These are phyloP conservation scores for Chaetomiaceae sp. DNA, from an alignment of 2,329 filamentous ascomycete species.

Conservation along the genomic window DNA sequence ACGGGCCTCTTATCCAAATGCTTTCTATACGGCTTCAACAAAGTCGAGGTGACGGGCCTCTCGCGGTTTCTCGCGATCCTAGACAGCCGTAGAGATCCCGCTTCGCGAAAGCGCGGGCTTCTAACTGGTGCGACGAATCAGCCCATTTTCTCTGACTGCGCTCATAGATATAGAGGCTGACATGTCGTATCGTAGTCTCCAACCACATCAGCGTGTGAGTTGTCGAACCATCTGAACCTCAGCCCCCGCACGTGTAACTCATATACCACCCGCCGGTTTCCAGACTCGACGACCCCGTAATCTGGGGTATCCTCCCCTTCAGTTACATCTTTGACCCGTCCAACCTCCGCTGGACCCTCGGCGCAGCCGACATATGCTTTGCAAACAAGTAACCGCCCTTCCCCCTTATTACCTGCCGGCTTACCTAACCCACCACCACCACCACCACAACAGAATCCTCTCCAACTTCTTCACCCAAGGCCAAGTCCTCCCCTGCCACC, in stretches of 20 bases:
- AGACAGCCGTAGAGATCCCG: slow-evolving; percentile 65
- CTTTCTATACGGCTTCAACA: slow-evolving; percentile 73
- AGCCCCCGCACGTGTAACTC: background rate
- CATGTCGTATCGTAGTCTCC: slow-evolving; percentile 58
- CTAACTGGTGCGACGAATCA: slow-evolving; percentile 62
- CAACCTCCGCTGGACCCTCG: slow-evolving; percentile 83
- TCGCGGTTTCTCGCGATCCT: slow-evolving; percentile 70
- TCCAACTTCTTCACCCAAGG: slow-evolving; percentile 82
- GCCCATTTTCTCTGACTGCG: background rate
- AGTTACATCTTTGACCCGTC: slow-evolving; percentile 65
- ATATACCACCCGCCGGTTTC: background rate
- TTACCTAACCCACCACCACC: background rate
- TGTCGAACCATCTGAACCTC: background rate
- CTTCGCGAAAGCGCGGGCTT: slow-evolving; percentile 67
- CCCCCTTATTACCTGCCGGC: background rate
- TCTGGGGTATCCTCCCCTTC: slow-evolving; percentile 85
- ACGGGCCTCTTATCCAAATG: slow-evolving; percentile 65
- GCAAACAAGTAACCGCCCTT: slow-evolving; percentile 62
- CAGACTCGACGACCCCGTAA: slow-evolving; percentile 88
- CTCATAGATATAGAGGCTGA: slow-evolving; percentile 2
- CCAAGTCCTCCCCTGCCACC: slow-evolving; percentile 87
- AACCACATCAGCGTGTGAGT: slow-evolving; percentile 80
- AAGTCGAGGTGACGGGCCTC: slow-evolving; percentile 71
- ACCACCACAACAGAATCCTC: slow-evolving; percentile 47
- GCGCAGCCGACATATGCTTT: slow-evolving; percentile 94